Evolutionary conservation across 306 rosid species (phyloP), one percentile per base, ranked within the genome.

Genomic region (Benincasa hispida): DNA sequence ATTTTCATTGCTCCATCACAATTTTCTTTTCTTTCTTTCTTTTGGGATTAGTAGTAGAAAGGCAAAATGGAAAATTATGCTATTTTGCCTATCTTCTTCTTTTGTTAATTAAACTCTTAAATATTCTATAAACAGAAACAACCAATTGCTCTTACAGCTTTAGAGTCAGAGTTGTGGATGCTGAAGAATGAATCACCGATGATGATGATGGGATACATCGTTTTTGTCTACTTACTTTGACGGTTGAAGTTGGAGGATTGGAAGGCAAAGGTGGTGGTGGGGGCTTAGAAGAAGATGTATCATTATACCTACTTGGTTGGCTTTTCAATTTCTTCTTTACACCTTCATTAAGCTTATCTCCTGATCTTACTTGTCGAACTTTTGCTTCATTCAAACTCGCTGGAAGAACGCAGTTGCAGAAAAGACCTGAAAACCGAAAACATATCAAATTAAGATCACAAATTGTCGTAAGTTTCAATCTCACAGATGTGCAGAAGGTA

Each of bases 331-430:
- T 92, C 93, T 83, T 88, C 86, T 85, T 92, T 17, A 87, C 93
- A 41, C 81, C 85, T 57, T 85, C 91, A 8, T 68, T 85, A 73
- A 78, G 78, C 69, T 56, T 83, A 13, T 78, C 82, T 45, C 83
- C 86, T 8, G 83, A 61, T 75, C 91, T 79, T 58, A 85, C 89
- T 75, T 81, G 90, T 5, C 84, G 85, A 82, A 95, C 85, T 87
- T 87, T 92, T 8, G 97, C 80, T 54, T 95, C 93, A 19, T 88
- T 89, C 62, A 95, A 81, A 56, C 91, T 95, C 21, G 96, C 92
- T 0, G 99, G 99, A 76, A 95, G 99, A 88, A 95, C 99, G 35
- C 99, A 95, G 61, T 92, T 95, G 92, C 99, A 92, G 60, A 95
- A 72, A 41, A 92, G 87, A 82, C 99, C 99, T 94, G 42, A 10